phyloP scores from a whole-genome alignment of 768 basidiomycete species.

The Xanthoconium purpureum region DNA sequence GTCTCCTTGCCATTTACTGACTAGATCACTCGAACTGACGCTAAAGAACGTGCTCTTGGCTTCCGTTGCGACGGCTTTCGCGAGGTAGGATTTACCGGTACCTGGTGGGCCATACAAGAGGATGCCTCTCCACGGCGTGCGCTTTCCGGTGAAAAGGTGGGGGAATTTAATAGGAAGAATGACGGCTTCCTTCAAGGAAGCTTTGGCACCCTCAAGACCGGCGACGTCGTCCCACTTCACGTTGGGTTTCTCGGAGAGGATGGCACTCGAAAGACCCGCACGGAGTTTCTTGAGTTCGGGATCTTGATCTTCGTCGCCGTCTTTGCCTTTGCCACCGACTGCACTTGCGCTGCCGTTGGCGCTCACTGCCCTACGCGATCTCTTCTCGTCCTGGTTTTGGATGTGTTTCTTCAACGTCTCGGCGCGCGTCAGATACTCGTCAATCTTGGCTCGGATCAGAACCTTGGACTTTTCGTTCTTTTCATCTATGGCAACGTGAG shows the following conservation, averaged over 20 bases:
- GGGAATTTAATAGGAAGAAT: slow-evolving; percentile 99
- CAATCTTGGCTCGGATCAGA: slow-evolving; percentile 83
- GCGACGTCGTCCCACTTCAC: slow-evolving; percentile 99
- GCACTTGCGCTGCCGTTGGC: slow-evolving; percentile 45
- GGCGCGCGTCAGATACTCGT: slow-evolving; percentile 87
- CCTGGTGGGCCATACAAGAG: slow-evolving; percentile 96
- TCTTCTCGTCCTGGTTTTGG: slow-evolving; percentile 54
- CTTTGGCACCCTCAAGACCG: slow-evolving; percentile 92
- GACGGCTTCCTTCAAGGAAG: slow-evolving; percentile 95
- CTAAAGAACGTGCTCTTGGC: slow-evolving; percentile 99
- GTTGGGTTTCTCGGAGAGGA: slow-evolving; percentile 90
- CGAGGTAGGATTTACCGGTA: slow-evolving; percentile 94
- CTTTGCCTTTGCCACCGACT: slow-evolving; percentile 41
- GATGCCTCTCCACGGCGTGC: slow-evolving; percentile 96
- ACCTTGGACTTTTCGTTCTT: slow-evolving; percentile 92
- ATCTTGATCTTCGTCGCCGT: slow-evolving; percentile 69
- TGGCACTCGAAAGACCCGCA: slow-evolving; percentile 84
- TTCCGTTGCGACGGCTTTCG: slow-evolving; percentile 98
- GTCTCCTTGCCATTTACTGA: slow-evolving; percentile 99
- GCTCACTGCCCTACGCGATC: slow-evolving; percentile 46
- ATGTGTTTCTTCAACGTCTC: slow-evolving; percentile 90
- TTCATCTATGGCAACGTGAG: slow-evolving; percentile 47
- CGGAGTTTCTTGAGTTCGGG: slow-evolving; percentile 95
- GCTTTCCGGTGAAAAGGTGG: slow-evolving; percentile 96
- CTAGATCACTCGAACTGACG: slow-evolving; percentile 91